Base-by-base conservation (phyloP, 495 filamentous ascomycete species). In the Xylaria longipes region DNA sequence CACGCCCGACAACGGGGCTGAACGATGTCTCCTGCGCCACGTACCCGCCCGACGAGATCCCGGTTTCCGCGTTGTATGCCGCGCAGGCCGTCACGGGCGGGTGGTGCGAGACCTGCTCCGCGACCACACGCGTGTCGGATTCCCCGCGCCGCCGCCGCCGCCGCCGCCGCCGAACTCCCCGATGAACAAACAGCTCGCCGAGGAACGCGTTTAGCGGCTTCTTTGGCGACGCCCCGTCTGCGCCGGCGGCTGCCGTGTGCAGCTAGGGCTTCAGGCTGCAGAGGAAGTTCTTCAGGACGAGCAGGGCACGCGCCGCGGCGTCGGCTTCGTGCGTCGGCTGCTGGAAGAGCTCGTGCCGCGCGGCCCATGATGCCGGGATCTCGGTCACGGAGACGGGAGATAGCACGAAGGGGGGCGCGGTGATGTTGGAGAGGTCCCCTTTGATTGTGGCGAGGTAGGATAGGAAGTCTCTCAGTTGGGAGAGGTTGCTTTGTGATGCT, bases 1-100 rank as follows among this genome's bases (percentile, higher is more conserved):
- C 73, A 96, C 94, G 56, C 90, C 90, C 27, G 89, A 88, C 41
- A 39, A 39, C 45, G 20, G 41, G 39, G 37, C 90, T 90, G 77
- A 97, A 95, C 9, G 91, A 91, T 62, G 93, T 94, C 78, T 95
- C 95, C 79, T 95, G 92, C 65, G 90, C 92, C 69, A 94, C 95
- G 82, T 96, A 97, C 72, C 94, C 94, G 84, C 93, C 88, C 6
- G 94, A 84, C 80, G 89, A 87, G 61, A 97, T 86, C 43, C 92
- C 92, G 74, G 95, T 84, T 71, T 91, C 90, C 39, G 86, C 82
- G 80, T 96, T 95, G 77, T 85, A 85, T 69, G 97, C 91, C 69
- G 89, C 89, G 80, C 95, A 95, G 20, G 93, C 94, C 22, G 94
- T 97, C 61, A 94, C 92, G 31, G 94, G 94, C 54, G 94, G 94